Base-by-base conservation (phyloP, 805 yeast genomes). In the Candida hungchunana region DNA sequence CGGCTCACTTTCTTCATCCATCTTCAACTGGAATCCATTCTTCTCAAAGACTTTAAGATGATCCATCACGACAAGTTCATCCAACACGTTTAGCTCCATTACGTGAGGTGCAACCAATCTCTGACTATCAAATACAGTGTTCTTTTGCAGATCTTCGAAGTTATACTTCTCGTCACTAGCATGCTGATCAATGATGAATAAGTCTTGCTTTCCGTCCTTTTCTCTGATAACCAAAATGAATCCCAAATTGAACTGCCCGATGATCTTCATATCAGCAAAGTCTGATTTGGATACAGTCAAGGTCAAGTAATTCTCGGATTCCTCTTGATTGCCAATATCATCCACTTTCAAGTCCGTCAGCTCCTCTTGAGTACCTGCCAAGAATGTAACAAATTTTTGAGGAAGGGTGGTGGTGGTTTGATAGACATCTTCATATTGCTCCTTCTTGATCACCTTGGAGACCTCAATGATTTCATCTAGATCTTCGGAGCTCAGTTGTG, bases 231-330 rank as follows among this genome's bases (percentile, higher is more conserved):
- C 93, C 14, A 89, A 55, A n/a, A 93, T 86, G 49, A 93, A 93
- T 0, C 97, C 98, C n/a, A 83, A 61, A 56, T 93, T 93, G 63
- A 93, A 93, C 60, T 93, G 98, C 0, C 99, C 99, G 6, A 90
- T 75, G 10, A 93, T 62, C 26, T 70, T 59, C 97, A 93, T 90
- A 4, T 68, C 55, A 4, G 57, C 48, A 51, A 93, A 93, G 49
- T 93, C 96, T 1, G 64, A 49, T 53, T 89, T 90, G 7, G 73
- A 65, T 2, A 90, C 77, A 1, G 75, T 73, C 36, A 82, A 61
- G 0, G 82, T 69, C 32, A 85, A 58, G 28, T 68, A 62, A 26
- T 67, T 62, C 43, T 82, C 89, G 7, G 82, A 85, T 26, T 67
- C 69, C 24, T 62, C 62, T 9, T 56, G 62, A 37, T 75, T 59